Evolutionary conservation across 352 stramenopile genomes (phyloP), one percentile per base, ranked within the genome.

Genomic region (Lagenidium giganteum): DNA sequence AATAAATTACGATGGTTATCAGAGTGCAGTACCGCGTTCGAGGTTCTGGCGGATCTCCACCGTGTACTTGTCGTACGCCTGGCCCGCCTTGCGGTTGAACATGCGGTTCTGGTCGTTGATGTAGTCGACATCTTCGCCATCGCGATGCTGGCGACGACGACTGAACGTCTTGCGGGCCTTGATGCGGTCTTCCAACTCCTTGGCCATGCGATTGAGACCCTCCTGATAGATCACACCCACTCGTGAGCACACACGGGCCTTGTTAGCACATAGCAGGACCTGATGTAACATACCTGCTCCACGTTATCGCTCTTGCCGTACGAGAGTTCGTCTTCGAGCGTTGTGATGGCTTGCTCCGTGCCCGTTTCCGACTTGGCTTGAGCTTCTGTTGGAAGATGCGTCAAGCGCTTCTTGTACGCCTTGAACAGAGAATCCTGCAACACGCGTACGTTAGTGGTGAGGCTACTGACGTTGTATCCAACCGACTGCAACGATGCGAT

Each of bases 61-160:
- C 14, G 95, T 99, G 67, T 97, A 97, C 68, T 98, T 96, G 73
- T 99, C 93, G 60, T 96, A 99, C 24, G 96, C 94, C 31, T 96
- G 79, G 42, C 85, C 89, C 44, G 98, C 91, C 69, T 98, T 99
- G 70, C 97, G 82, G 78, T 99, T 99, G 78, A 98, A 99, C 25
- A 77, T 62, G 48, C 95, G 96, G 71, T 99, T 99, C 44, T 96
- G 77, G 58, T 98, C 87, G 76, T 98, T 99, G 65, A 99, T 99
- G 60, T 94, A 98, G 61, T 95, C 90, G 21, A 98, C 93, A 42
- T 96, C 85, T 52, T 97, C 92, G 47, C 78, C 87, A 17, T 96
- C 88, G 58, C 74, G 70, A 47, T 88, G 71, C 46, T 81, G 75
- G 48, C 79, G 70, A 29, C 79, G 62, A 14, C 79, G 75, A 22